Evolutionary conservation across 371 early-diverging fungal genomes (phyloP).

Genomic region (Mucor circinelloides): DNA sequence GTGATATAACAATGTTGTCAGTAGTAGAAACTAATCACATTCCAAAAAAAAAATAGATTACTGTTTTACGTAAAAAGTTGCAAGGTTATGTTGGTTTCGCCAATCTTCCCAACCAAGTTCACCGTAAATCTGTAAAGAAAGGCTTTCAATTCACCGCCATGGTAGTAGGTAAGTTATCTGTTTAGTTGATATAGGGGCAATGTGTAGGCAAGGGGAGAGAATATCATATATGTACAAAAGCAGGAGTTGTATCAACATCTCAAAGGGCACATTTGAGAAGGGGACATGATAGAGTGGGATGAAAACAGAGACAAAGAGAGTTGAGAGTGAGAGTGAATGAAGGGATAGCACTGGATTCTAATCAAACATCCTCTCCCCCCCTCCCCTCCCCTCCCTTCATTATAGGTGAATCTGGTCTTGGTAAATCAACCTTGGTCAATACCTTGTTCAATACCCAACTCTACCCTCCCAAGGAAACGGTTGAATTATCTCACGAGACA

Average conservation of each 20-base stretch:
- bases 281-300: no score
- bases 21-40: not conserved
- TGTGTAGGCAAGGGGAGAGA: not conserved
- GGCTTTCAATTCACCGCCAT: constrained; percentile 99
- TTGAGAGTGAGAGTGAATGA: no score
- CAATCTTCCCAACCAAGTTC: constrained; percentile 98
- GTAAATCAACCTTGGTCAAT: constrained; percentile 99
- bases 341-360: not conserved
- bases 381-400: not conserved
- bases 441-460: constrained; percentile 95
- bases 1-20: not conserved
- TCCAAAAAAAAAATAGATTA: constrained; percentile 30
- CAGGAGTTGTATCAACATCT: no score
- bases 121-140: constrained; percentile 96
- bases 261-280: no score
- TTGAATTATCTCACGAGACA: constrained; percentile 80
- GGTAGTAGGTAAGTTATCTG: constrained; percentile 82
- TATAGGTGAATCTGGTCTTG: constrained; percentile 97
- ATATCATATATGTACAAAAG: no score
- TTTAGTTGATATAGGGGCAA: no score
- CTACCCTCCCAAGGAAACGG: constrained; percentile 84
- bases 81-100: constrained; percentile 97
- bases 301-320: no score
- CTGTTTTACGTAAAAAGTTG: constrained; percentile 75
- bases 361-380: not conserved